Percentiles rank a stretch among this genome's conserved stretches.
Conservation (phyloP, 2,329 filamentous ascomycete species). For the Dryadomyces quercivorus region DNA sequence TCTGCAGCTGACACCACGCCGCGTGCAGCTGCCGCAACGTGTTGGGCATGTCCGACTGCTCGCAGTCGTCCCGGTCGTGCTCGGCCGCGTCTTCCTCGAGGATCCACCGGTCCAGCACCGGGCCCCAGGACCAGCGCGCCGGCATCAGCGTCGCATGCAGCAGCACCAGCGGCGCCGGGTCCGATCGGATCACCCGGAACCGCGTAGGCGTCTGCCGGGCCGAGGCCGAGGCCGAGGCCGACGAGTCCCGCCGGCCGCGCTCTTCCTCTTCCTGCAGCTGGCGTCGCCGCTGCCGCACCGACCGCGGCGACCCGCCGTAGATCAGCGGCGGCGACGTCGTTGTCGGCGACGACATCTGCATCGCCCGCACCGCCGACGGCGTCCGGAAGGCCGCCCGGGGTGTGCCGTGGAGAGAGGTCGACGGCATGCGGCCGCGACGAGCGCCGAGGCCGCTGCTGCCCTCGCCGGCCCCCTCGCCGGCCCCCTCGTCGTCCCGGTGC, state of each 20-base stretch:
- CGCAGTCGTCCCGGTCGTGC: neutral
- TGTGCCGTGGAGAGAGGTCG: slow-evolving; percentile 38
- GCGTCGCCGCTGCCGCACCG: slow-evolving; percentile 27
- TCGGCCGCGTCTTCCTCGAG: slow-evolving; percentile 14
- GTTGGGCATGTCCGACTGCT: slow-evolving; percentile 4
- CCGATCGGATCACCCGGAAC: slow-evolving; percentile 36
- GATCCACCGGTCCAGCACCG: slow-evolving; percentile 33
- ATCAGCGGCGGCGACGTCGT: slow-evolving; percentile 40
- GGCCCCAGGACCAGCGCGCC: slow-evolving; percentile 51
- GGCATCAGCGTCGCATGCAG: slow-evolving; percentile 69
- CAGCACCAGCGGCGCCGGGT: slow-evolving; percentile 56
- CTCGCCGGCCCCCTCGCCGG: slow-evolving; percentile 23
- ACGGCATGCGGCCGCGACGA: slow-evolving; percentile 15
- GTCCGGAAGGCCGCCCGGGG: slow-evolving; percentile 56
- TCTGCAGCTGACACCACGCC: slow-evolving; percentile 55
- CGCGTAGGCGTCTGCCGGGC: slow-evolving; percentile 35
- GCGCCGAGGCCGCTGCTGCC: neutral
- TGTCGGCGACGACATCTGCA: slow-evolving; percentile 46
- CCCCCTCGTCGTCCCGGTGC: slow-evolving; percentile 28
- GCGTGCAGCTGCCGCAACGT: slow-evolving; percentile 41
- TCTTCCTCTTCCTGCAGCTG: neutral
- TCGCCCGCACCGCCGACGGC: slow-evolving; percentile 54
- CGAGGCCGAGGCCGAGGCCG: neutral
- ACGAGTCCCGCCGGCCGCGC: neutral
- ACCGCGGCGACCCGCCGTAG: slow-evolving; percentile 38